phyloP scores from a whole-genome alignment of 1,139 yeast species.

The Candida sp. region DNA sequence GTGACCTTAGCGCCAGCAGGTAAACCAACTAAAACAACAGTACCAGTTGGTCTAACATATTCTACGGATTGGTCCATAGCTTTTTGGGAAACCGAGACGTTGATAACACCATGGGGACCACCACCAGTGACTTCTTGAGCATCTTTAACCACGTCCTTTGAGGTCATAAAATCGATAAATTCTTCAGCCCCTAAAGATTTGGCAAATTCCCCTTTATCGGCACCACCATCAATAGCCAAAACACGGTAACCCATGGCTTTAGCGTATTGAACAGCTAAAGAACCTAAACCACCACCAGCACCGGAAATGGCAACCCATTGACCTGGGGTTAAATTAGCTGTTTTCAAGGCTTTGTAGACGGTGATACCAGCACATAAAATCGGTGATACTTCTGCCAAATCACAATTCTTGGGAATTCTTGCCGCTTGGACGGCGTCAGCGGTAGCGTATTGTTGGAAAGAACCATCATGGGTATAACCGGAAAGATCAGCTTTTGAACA shows the following conservation, averaged over 20 bases:
- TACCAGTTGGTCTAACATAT: constrained; percentile 72
- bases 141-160: constrained; percentile 28
- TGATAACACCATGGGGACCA: constrained; percentile 72
- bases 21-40: constrained; percentile 77
- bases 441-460: constrained; percentile 82
- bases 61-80: constrained; percentile 69
- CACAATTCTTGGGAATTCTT: constrained; percentile 28
- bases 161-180: constrained; percentile 58
- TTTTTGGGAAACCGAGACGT: constrained; percentile 73
- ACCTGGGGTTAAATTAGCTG: constrained; percentile 63
- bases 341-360: constrained; percentile 78
- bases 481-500: constrained; percentile 68
- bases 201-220: constrained; percentile 54
- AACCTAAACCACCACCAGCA: constrained; percentile 85
- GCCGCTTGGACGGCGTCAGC: constrained; percentile 47
- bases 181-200: constrained; percentile 65
- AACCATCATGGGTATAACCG: constrained; percentile 80
- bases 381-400: constrained; percentile 33
- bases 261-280: constrained; percentile 79
- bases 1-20: constrained; percentile 68
- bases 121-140: constrained; percentile 26
- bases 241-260: constrained; percentile 81
- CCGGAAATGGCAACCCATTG: constrained; percentile 82
- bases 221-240: constrained; percentile 74
- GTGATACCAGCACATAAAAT: constrained; percentile 79